Evolutionary conservation across 192 early-diverging fungal species (phyloP).

Genomic region (Coemansia interrupta): DNA sequence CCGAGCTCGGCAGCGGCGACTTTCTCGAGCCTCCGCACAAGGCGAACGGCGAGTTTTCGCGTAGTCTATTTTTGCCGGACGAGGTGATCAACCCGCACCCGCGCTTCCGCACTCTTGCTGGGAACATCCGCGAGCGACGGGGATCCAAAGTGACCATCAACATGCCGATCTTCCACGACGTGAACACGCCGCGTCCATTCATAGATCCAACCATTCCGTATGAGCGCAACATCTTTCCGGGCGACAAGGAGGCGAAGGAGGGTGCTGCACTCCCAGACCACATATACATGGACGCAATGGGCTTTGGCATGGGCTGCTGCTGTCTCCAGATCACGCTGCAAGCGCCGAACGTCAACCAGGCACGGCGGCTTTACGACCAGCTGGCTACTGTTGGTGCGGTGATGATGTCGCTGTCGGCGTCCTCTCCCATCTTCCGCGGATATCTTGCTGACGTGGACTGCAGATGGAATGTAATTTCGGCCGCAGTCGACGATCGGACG

Average conservation of each 20-base stretch:
- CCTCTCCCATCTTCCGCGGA: slow-evolving; percentile 90
- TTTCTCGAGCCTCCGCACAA: slow-evolving; percentile 71
- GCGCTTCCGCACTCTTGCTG: slow-evolving; percentile 86
- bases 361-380: slow-evolving; percentile 90
- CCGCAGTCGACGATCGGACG: slow-evolving; percentile 90
- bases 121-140: slow-evolving; percentile 90
- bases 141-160: slow-evolving; percentile 95
- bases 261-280: slow-evolving; percentile 83
- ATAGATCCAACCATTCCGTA: slow-evolving; percentile 68
- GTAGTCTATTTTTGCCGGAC: slow-evolving; percentile 90
- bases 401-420: slow-evolving; percentile 90
- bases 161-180: slow-evolving; percentile 91
- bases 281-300: slow-evolving; percentile 99
- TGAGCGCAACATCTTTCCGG: slow-evolving; percentile 58
- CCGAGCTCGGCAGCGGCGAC: slow-evolving; percentile 79
- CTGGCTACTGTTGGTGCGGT: slow-evolving; percentile 87
- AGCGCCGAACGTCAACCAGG: slow-evolving; percentile 88
- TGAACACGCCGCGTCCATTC: slow-evolving; percentile 86
- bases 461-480: slow-evolving; percentile 95
- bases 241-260: slow-evolving; percentile 67
- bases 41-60: slow-evolving; percentile 63
- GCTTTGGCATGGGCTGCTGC: slow-evolving; percentile 97
- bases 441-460: slow-evolving; percentile 94
- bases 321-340: slow-evolving; percentile 98
- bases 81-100: slow-evolving; percentile 92